Percentiles rank a stretch among this genome's conserved stretches.
These are phyloP conservation scores for Kodamaea ohmeri DNA, from an alignment of 1,139 yeast genomes.

Conservation along the genomic window DNA sequence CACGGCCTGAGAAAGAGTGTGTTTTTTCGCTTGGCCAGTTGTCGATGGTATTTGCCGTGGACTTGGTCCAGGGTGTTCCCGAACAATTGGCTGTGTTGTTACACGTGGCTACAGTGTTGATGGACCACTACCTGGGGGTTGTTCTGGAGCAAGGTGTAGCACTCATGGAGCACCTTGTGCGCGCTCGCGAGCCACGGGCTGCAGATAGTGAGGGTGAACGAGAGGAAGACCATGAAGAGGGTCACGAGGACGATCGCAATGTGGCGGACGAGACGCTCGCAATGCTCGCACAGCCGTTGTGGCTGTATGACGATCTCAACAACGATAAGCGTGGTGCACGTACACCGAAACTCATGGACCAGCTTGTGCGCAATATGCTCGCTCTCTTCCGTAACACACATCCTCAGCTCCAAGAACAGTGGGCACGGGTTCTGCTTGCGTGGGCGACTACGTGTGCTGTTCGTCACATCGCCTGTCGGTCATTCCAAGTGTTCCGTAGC, in stretches of 20 bases:
- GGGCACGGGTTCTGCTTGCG: conserved; percentile 79
- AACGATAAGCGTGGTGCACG: conserved; percentile 78
- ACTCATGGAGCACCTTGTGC: conserved; percentile 70
- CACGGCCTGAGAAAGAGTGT: conserved; percentile 57
- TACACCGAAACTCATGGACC: conserved; percentile 85
- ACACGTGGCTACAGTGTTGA: conserved; percentile 75
- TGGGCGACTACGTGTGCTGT: conserved; percentile 99
- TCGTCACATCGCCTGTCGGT: conserved; percentile 92
- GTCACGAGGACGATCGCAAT: not conserved
- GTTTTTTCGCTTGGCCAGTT: conserved; percentile 86
- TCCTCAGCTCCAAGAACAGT: conserved; percentile 64
- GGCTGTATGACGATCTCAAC: conserved; percentile 87
- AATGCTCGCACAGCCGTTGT: conserved; percentile 47
- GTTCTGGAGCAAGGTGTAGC: conserved; percentile 85
- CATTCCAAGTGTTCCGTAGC: conserved; percentile 89
- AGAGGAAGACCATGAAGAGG: no score
- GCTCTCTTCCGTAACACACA: conserved; percentile 50
- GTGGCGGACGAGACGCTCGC: conserved; percentile 42
- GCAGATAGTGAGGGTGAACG: no score
- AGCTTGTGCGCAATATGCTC: conserved; percentile 64
- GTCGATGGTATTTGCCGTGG: conserved; percentile 81
- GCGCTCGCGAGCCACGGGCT: conserved; percentile 63
- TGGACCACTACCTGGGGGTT: conserved; percentile 82
- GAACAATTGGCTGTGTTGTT: conserved; percentile 67
- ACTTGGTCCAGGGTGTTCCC: conserved; percentile 60